A percentile compares a stretch with the other conserved stretches of the same genome.
Conservation (phyloP, 495 filamentous ascomycete species). For the Lophium mytilinum region DNA sequence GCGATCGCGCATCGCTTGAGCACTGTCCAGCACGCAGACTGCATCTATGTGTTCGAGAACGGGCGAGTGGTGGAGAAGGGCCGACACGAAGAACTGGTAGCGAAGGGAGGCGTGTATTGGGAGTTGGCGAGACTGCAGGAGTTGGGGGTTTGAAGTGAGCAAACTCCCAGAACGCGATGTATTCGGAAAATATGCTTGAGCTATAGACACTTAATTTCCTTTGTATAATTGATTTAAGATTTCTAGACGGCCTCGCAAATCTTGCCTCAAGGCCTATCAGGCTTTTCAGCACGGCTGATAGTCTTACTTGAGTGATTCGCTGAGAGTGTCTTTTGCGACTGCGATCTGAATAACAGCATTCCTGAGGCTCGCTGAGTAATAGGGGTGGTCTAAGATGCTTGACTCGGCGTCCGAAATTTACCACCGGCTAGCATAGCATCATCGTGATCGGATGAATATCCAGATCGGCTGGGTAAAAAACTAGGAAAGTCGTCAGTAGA, state of each 20-base stretch:
- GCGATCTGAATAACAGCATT: neutral
- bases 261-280: conserved; percentile 1
- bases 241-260: too few relatives aligned
- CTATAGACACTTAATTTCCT: too few relatives aligned
- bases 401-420: conserved; percentile 2
- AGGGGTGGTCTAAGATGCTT: conserved; percentile 5
- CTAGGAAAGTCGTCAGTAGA: neutral
- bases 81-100: conserved; percentile 57
- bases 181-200: too few relatives aligned
- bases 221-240: too few relatives aligned
- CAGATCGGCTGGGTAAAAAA: conserved; percentile 10
- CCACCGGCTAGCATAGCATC: neutral
- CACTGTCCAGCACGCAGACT: conserved; percentile 81
- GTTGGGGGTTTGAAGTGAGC: conserved; percentile 20
- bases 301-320: neutral
- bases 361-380: neutral
- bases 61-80: conserved; percentile 70
- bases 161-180: too few relatives aligned
- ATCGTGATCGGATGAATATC: conserved; percentile 14
- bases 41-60: conserved; percentile 72
- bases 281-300: neutral
- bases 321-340: neutral
- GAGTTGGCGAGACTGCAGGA: conserved; percentile 34
- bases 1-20: conserved; percentile 83
- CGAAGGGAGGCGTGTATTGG: conserved; percentile 20